Evolutionary conservation across 208 protist genomes (phyloP), one percentile per base, ranked within the genome.

Genomic region (Leishmania braziliensis): DNA sequence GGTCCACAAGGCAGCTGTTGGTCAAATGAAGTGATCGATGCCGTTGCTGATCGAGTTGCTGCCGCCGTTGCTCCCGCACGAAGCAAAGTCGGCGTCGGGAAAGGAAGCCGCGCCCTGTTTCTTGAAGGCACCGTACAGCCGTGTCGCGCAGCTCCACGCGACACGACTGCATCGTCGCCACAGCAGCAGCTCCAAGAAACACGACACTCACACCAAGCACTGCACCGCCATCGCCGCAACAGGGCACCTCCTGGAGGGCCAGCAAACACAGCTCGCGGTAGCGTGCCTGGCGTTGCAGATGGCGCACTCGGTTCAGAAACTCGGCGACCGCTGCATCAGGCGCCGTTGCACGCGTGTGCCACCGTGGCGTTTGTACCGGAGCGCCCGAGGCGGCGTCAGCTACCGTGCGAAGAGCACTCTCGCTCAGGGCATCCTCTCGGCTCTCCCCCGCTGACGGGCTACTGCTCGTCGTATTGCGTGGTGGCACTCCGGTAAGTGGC

Each of bases 141-240:
- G 70, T 54, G 4, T 62, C 76, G n/a, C 36, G 48, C 51, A 85
- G 62, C 58, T n/a, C 81, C 62, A 46, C 39, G 4, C 68, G 23
- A 5, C 60, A 70, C 65, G 60, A 50, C 20, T 23, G 6, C 62
- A 81, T 66, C 14, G n/a, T 77, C 26, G 62, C 76, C 14, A 46
- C 71, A 0, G 75, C 33, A 1, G 29, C 46, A 51, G 76, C 48
- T 6, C 69, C 5, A 16, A 85, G 18, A 48, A 85, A 85, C 53
- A 85, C 77, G 43, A 51, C 73, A 62, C 81, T 85, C 4, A 81
- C 81, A 3, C 81, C 81, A 16, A 85, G 53, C 58, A 85, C 81
- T 4, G 62, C 81, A 1, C 70, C 14, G 8, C 71, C 46, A 53
- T 69, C 75, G 62, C 62, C 20, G 26, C 33, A 54, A 2, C 60